Evolutionary conservation across 768 basidiomycete genomes (phyloP).

Genomic region (Hericium coralloides): DNA sequence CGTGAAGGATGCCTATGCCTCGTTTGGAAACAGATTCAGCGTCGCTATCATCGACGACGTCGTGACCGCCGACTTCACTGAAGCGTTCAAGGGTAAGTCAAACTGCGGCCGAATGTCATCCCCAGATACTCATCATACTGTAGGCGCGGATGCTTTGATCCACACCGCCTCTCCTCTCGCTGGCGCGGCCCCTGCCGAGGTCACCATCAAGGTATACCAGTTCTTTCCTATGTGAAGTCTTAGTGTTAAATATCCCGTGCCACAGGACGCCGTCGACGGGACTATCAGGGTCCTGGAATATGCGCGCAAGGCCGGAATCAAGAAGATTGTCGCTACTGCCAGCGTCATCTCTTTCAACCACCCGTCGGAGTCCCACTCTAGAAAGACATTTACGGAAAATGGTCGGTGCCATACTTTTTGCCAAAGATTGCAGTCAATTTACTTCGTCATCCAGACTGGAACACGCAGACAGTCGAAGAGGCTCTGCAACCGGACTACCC

Average conservation of each 20-base stretch:
- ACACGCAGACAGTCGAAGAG: conserved; percentile 21
- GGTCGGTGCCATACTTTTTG: not conserved
- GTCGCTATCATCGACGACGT: conserved; percentile 15
- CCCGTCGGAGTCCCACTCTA: not conserved
- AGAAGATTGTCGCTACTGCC: conserved; percentile 6
- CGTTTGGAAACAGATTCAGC: conserved; percentile 11
- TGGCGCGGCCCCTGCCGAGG: conserved; percentile 1
- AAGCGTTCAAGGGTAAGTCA: conserved; percentile 13
- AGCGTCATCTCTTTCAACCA: not conserved
- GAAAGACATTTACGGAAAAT: not conserved
- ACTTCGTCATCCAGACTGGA: conserved; percentile 23
- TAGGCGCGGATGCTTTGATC: conserved; percentile 11
- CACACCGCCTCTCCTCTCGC: conserved; percentile 11
- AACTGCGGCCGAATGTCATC: not conserved
- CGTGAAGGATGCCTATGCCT: not conserved
- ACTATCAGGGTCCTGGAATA: conserved; percentile 9
- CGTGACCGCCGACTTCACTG: conserved; percentile 13
- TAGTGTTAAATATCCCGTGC: not conserved
- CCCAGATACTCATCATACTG: not conserved
- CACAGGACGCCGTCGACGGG: conserved; percentile 7
- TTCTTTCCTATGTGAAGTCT: too few species aligned
- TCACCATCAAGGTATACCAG: too few species aligned
- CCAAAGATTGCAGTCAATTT: not conserved
- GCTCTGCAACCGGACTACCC: conserved; percentile 16
- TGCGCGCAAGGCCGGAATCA: not conserved